These are phyloP conservation scores for Clausena lansium DNA, from an alignment of 345 rosid species.

Conservation along the genomic window DNA sequence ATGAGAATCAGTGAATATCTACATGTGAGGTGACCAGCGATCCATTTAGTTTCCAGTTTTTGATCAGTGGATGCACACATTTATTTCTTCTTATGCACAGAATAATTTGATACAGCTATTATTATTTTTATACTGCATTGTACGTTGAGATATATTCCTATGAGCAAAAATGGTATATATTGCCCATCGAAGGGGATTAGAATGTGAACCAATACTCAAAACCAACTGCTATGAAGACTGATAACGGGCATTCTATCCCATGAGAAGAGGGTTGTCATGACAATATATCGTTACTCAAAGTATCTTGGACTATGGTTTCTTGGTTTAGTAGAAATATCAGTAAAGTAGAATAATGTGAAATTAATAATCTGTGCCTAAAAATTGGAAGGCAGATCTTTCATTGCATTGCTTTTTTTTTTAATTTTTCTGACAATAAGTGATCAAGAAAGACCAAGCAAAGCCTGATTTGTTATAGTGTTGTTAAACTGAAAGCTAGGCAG, in stretches of 20 bases:
- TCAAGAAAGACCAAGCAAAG: background rate
- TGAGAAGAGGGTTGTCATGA: background rate
- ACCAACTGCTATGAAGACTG: background rate
- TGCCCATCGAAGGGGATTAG: background rate
- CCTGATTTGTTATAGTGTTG: background rate
- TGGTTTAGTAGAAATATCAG: background rate
- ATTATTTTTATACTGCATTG: background rate
- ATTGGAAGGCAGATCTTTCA: background rate
- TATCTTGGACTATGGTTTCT: background rate
- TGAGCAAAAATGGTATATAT: background rate
- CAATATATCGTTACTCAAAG: background rate
- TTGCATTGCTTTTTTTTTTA: background rate
- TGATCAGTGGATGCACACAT: background rate
- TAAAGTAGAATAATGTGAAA: background rate
- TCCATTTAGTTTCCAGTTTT: slow-evolving; percentile 21
- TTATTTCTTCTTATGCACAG: background rate
- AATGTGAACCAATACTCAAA: background rate
- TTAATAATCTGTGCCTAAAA: background rate
- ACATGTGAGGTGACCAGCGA: slow-evolving; percentile 97
- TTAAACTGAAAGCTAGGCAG: background rate
- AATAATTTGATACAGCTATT: background rate
- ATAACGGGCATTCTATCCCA: background rate
- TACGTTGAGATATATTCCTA: background rate
- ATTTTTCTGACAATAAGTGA: background rate
- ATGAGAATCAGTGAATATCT: slow-evolving; percentile 85